Evolutionary conservation across 2,329 filamentous ascomycete species (phyloP).

Genomic region (Davidsoniella australis): DNA sequence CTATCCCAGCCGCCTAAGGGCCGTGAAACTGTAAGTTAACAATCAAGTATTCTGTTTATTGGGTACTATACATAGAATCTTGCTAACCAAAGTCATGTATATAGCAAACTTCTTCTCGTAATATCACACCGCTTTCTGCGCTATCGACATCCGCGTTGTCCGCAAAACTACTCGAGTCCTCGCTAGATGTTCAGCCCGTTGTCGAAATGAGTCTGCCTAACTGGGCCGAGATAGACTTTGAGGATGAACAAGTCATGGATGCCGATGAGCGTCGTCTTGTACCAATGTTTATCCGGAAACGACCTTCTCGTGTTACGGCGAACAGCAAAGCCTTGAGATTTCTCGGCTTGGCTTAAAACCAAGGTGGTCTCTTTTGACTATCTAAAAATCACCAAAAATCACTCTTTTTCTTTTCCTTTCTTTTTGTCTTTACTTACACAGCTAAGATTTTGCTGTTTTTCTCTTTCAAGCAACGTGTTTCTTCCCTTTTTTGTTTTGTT

Average conservation of each 20-base stretch:
- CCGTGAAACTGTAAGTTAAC: not conserved
- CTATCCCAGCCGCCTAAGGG: conserved; percentile 12
- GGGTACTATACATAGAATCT: not conserved
- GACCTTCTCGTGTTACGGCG: conserved; percentile 22
- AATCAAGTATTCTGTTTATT: not conserved
- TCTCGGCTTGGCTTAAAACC: conserved; percentile 26
- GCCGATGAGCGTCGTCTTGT: conserved; percentile 34
- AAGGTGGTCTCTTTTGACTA: too few species aligned
- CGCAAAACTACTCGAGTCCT: not conserved
- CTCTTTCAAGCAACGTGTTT: not conserved
- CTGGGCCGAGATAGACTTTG: conserved; percentile 7
- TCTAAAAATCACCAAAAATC: not conserved
- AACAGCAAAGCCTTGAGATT: conserved; percentile 37
- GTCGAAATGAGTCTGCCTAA: conserved; percentile 11
- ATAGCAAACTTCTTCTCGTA: conserved; percentile 3
- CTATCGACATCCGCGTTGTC: not conserved
- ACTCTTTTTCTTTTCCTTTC: not conserved
- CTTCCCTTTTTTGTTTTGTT: conserved; percentile 1
- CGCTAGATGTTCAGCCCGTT: not conserved
- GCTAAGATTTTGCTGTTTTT: not conserved
- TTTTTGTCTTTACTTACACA: not conserved
- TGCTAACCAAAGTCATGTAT: not conserved
- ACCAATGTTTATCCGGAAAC: conserved; percentile 28
- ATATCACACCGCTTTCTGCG: conserved; percentile 6
- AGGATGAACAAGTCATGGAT: conserved; percentile 18